Evolutionary conservation across 192 early-diverging fungal species (phyloP).

Genomic region (Coemansia sp.): DNA sequence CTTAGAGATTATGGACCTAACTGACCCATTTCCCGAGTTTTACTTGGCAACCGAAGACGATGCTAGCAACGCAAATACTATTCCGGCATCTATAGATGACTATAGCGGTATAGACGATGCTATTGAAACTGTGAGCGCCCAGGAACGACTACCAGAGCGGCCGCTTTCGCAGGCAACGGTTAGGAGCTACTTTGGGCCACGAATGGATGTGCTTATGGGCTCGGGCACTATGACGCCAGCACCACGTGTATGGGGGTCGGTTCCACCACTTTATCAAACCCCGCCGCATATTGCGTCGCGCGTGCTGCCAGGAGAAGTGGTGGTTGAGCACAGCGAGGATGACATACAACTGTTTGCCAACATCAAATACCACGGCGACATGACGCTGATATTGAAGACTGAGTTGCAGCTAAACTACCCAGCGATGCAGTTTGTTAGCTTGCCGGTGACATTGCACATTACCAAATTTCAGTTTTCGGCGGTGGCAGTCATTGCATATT

Average conservation of each 20-base stretch:
- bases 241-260: constrained; percentile 14
- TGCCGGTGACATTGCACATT: constrained; percentile 69
- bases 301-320: constrained; percentile 7
- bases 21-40: constrained; percentile 75
- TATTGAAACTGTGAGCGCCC: too few relatives aligned
- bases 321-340: constrained; percentile 43
- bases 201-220: constrained; percentile 8
- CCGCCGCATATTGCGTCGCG: too few relatives aligned
- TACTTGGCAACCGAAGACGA: constrained; percentile 62
- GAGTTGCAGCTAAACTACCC: constrained; percentile 77
- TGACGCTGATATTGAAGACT: constrained; percentile 66
- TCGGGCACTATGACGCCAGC: constrained; percentile 20
- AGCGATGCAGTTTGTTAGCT: constrained; percentile 65
- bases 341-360: constrained; percentile 64
- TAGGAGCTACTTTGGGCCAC: constrained; percentile 13
- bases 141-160: too few relatives aligned
- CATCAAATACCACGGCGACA: constrained; percentile 70
- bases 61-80: neutral
- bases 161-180: constrained; percentile 25
- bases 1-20: constrained; percentile 69
- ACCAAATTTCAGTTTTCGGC: constrained; percentile 71
- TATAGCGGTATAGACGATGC: constrained; percentile 14
- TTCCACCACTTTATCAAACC: neutral
- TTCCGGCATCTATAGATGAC: too few relatives aligned
- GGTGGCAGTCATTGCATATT: constrained; percentile 66